Conservation (phyloP, 139 green algal species). For the Bryopsis sp. region DNA sequence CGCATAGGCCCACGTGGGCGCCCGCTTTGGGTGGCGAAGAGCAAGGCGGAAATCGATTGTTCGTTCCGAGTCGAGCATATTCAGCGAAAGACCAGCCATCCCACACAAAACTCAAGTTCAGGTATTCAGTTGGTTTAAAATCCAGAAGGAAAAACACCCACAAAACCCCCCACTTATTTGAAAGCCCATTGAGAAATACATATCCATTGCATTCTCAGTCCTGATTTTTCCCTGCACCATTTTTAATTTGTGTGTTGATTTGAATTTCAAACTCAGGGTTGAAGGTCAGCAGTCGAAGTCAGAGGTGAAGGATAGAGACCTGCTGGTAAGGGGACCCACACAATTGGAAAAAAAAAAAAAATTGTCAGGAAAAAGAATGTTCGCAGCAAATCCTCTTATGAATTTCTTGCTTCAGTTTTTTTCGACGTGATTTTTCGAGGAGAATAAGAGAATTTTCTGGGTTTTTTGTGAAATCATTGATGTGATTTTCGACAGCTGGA, state of each 20-base stretch:
- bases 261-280: neutral
- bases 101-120: slow-evolving; percentile 76
- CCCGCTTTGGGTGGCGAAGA: slow-evolving; percentile 76
- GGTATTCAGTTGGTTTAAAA: slow-evolving; percentile 25
- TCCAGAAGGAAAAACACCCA: neutral
- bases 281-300: neutral
- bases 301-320: slow-evolving; percentile 3
- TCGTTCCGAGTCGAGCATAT: slow-evolving; percentile 44
- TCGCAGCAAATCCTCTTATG: no score
- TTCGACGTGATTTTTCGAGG: no score
- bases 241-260: neutral
- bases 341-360: neutral
- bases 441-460: neutral
- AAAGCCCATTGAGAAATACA: slow-evolving; percentile 20
- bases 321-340: neutral
- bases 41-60: slow-evolving; percentile 71
- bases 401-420: no score
- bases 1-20: slow-evolving; percentile 78
- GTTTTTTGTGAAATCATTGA: no score
- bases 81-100: slow-evolving; percentile 58
- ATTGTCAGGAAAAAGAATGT: no score
- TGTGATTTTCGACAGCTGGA: slow-evolving; percentile 30
- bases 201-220: no score
- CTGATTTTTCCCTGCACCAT: no score
- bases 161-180: no score